Evolutionary conservation across 805 yeast genomes (phyloP).

Genomic region (Wickerhamomyces strasburgensis): DNA sequence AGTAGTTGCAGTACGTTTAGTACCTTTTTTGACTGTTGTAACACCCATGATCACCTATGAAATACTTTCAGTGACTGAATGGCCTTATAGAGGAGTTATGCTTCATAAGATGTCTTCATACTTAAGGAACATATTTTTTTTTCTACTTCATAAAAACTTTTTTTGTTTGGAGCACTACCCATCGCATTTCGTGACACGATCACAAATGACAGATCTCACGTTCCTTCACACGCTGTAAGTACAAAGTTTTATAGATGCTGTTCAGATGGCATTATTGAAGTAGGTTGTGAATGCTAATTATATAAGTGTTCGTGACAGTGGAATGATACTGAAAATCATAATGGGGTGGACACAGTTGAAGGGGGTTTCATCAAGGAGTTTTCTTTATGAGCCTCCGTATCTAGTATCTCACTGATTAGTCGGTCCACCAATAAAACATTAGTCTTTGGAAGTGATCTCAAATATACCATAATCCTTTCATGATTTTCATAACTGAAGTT

Average conservation of each 20-base stretch:
- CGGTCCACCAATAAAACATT: conserved; percentile 19
- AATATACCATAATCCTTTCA: conserved; percentile 7
- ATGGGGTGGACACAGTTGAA: not conserved
- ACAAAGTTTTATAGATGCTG: no score
- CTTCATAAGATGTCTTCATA: no score
- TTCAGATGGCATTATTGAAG: no score
- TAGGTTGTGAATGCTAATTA: no score
- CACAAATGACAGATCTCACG: no score
- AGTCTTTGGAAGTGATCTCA: conserved; percentile 6
- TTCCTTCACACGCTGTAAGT: no score
- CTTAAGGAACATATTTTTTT: no score
- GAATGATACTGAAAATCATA: not conserved
- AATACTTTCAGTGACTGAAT: not conserved
- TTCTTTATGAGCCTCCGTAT: conserved; percentile 20
- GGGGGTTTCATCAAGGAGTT: conserved; percentile 32
- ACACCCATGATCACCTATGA: conserved; percentile 14
- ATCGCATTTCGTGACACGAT: no score
- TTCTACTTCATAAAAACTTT: not conserved
- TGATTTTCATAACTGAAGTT: conserved; percentile 13
- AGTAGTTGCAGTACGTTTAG: conserved; percentile 18
- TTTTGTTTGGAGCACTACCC: not conserved
- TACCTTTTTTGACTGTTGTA: conserved; percentile 16
- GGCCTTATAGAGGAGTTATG: no score
- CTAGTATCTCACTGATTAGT: conserved; percentile 19
- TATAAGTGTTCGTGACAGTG: no score